Base-by-base conservation (phyloP, 805 yeast genomes). In the Candida maesae region DNA sequence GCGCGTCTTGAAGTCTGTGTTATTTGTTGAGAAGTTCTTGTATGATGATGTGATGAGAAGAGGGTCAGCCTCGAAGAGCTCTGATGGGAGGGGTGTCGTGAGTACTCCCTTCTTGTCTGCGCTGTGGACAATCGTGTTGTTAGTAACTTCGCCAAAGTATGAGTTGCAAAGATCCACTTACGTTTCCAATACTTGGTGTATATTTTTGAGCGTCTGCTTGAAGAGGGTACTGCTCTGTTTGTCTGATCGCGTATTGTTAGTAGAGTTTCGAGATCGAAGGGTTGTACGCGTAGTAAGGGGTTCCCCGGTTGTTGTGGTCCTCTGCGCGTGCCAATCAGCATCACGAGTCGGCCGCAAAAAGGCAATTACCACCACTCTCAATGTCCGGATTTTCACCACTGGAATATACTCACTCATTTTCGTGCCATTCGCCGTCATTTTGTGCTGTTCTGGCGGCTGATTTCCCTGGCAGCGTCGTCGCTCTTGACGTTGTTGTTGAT, bases 1-100 rank as follows among this genome's bases (percentile, higher is more conserved):
- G 0, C 74, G 70, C 4, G 56, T 54, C 18, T 46, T 30, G 12
- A 35, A 33, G 9, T 47, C 47, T 5, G 44, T 21, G 2, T 38
- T 36, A 10, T 32, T 17, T 4, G 33, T 13, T 11, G 42, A 36
- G 18, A 30, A 42, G 7, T 33, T 20, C 7, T 41, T 34, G 26
- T 50, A 50, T 4, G 47, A 37, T 9, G 37, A 24, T 9, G 50
- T 42, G 21, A 55, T 50, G 17, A 35, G 39, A 1, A 35, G 33
- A 1, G 59, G 58, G 15, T 51, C 41, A 12, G 16, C 26, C 33
- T 55, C 56, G 14, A 46, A 18, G 29, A 50, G 46, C 1, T 49
- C 47, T 2, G 23, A 9, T 3, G 59, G 58, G 11, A 55, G 42
- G 19, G 36, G 38, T 2, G 56, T 42, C 15, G 35, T 33, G 10